phyloP scores from a whole-genome alignment of 306 rosid genomes.

The Castanea sativa region DNA sequence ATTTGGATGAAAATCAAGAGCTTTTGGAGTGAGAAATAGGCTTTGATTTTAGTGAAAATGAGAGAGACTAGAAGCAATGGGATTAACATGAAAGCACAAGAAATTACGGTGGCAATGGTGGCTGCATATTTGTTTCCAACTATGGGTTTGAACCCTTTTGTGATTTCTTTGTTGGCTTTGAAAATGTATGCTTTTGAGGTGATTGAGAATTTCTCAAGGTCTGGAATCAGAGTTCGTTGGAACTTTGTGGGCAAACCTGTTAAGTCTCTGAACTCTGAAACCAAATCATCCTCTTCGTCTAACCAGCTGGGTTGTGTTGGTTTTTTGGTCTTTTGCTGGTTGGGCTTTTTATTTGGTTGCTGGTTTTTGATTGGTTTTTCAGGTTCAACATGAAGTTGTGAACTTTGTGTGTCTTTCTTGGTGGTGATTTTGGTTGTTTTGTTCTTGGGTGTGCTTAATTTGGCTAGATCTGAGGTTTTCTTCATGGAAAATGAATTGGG shows the following conservation, averaged over 20 bases:
- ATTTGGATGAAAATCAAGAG: conserved; percentile 86
- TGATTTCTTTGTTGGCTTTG: conserved; percentile 70
- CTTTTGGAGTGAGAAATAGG: conserved; percentile 89
- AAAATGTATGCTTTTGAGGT: conserved; percentile 65
- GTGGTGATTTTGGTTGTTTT: conserved; percentile 55
- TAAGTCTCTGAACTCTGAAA: conserved; percentile 62
- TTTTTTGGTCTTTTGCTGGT: conserved; percentile 38
- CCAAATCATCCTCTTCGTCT: conserved; percentile 53
- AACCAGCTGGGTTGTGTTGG: conserved; percentile 48
- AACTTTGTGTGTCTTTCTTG: conserved; percentile 33
- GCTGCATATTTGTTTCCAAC: conserved; percentile 89
- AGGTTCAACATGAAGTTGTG: background rate
- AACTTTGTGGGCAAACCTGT: conserved; percentile 59
- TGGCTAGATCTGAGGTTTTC: conserved; percentile 49
- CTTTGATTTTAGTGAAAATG: conserved; percentile 69
- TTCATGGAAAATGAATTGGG: conserved; percentile 28
- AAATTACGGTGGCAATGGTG: conserved; percentile 59
- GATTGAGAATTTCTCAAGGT: conserved; percentile 70
- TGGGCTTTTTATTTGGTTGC: conserved; percentile 22
- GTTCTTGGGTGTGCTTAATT: conserved; percentile 45
- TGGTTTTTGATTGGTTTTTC: conserved; percentile 26
- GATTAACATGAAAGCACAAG: conserved; percentile 57
- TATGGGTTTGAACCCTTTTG: conserved; percentile 71
- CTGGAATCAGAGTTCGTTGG: conserved; percentile 70
- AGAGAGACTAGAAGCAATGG: conserved; percentile 78